A percentile compares a stretch with the other conserved stretches of the same genome.
These are phyloP conservation scores for Collybia sp. DNA, from an alignment of 768 basidiomycete genomes.

Conservation along the genomic window DNA sequence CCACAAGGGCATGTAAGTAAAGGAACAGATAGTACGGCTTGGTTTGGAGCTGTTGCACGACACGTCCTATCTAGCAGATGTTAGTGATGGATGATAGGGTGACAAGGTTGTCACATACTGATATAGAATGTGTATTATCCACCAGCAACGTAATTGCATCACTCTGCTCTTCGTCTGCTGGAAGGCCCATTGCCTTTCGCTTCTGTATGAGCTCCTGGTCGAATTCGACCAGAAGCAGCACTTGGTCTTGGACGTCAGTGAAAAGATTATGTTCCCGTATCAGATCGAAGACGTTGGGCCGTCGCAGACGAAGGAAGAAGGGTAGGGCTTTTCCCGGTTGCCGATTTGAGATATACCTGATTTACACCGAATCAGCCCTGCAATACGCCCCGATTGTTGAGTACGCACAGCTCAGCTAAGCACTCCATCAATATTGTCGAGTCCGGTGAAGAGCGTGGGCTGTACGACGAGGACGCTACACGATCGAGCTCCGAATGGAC, in stretches of 20 bases:
- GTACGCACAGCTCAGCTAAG: conserved; percentile 77
- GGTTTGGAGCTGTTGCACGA: conserved; percentile 79
- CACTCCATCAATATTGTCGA: conserved; percentile 85
- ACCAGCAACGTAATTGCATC: conserved; percentile 85
- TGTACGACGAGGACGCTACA: conserved; percentile 43
- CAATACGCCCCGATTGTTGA: neutral
- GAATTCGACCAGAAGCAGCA: conserved; percentile 88
- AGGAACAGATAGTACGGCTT: conserved; percentile 83
- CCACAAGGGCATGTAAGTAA: conserved; percentile 87
- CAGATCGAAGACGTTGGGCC: conserved; percentile 89
- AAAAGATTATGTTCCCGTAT: conserved; percentile 93
- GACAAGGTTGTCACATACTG: conserved; percentile 44
- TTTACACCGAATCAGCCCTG: neutral
- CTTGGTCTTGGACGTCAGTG: conserved; percentile 92
- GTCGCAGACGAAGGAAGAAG: conserved; percentile 80
- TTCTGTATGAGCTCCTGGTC: conserved; percentile 81
- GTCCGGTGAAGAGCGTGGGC: conserved; percentile 36
- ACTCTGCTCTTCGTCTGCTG: conserved; percentile 44
- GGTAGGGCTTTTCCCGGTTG: conserved; percentile 94
- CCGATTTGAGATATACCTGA: conserved; percentile 78
- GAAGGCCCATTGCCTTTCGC: conserved; percentile 37
- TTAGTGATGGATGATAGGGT: neutral
- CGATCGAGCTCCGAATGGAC: conserved; percentile 79
- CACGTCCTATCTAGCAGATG: conserved; percentile 66
- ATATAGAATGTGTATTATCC: conserved; percentile 94